Percentiles rank a stretch among this genome's conserved stretches.
phyloP scores from a whole-genome alignment of 148 eudicot species.

The Silene conica region DNA sequence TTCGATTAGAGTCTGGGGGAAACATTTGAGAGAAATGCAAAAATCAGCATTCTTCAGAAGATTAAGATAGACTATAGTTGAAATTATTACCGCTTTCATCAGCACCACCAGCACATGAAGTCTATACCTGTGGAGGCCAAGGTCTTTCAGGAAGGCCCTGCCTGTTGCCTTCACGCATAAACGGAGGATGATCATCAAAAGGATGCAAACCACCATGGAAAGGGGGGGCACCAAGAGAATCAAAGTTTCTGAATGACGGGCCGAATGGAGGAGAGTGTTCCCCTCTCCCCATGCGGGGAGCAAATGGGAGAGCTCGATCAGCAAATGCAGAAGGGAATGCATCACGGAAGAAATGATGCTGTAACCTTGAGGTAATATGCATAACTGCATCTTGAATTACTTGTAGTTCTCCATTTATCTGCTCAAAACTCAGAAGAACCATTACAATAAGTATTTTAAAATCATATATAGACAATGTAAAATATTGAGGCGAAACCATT shows the following conservation, averaged over 20 bases:
- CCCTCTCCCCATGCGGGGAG: slow-evolving; percentile 57
- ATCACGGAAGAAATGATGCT: slow-evolving; percentile 77
- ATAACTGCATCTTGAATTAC: slow-evolving; percentile 82
- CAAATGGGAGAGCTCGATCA: slow-evolving; percentile 56
- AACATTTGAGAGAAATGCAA: slow-evolving; percentile 12
- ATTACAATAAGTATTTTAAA: not conserved
- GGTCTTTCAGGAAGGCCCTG: slow-evolving; percentile 66
- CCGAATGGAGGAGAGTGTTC: slow-evolving; percentile 56
- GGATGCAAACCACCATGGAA: slow-evolving; percentile 65
- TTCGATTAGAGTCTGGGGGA: slow-evolving; percentile 44
- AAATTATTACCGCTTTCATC: not conserved
- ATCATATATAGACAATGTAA: not conserved
- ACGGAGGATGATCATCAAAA: slow-evolving; percentile 61
- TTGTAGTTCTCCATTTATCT: slow-evolving; percentile 81
- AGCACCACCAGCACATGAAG: not conserved
- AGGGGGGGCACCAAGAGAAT: slow-evolving; percentile 53
- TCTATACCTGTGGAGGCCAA: slow-evolving; percentile 82
- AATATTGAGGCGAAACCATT: not conserved
- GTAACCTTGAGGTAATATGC: slow-evolving; percentile 74
- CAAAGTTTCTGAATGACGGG: slow-evolving; percentile 64
- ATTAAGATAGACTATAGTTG: not conserved
- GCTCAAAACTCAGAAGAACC: slow-evolving; percentile 17
- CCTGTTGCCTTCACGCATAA: slow-evolving; percentile 65
- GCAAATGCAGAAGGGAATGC: slow-evolving; percentile 62
- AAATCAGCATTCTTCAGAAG: slow-evolving; percentile 1